Base-by-base conservation (phyloP, 1,284 basidiomycete species). In the Boletellus deceptivus region DNA sequence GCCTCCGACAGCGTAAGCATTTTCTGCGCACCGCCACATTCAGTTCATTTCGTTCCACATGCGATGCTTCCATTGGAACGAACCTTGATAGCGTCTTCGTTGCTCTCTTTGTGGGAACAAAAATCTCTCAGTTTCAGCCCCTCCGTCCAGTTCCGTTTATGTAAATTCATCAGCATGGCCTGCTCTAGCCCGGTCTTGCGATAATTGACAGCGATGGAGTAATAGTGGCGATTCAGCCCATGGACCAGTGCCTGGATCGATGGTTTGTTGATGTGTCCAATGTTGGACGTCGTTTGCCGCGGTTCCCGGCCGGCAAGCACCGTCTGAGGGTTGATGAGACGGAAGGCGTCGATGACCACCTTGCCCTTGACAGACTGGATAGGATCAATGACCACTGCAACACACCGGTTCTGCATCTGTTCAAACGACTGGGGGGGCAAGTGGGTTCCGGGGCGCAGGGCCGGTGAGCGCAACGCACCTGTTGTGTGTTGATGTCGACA, bases 291-390 rank as follows among this genome's bases (percentile, higher is more conserved):
- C 48, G 94, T 98, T 71, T 99, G 97, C 27, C 97, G 83, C 16
- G 94, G 92, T 73, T 99, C 97, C 56, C 93, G 89, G 50, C 97
- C 95, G 60, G 91, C 76, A 36, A 92, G 82, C 56, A 96, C 85
- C 42, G 84, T 80, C 60, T 91, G 85, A 31, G 94, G 91, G 67
- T 89, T 89, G 73, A 98, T 98, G 40, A 93, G 86, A 55, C 97
- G 89, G 81, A 99, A 99, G 7, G 97, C 97, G 73, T 99, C 97
- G 59, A 99, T 98, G 53, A 99, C 97, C 41, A 99, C 97, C 70
- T 95, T 95, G 50, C 93, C 93, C 70, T 98, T 95, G 62, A 99
- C 97, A 25, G 95, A 98, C 72, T 99, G 97, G 66, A 99, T 99
- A 29, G 97, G 97, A 72, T 99, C 97, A 54, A 99, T 86, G 59